A percentile compares a stretch with the other conserved stretches of the same genome.
These are phyloP conservation scores for Harringtonia aguacate DNA, from an alignment of 2,329 filamentous ascomycete genomes.

Conservation along the genomic window DNA sequence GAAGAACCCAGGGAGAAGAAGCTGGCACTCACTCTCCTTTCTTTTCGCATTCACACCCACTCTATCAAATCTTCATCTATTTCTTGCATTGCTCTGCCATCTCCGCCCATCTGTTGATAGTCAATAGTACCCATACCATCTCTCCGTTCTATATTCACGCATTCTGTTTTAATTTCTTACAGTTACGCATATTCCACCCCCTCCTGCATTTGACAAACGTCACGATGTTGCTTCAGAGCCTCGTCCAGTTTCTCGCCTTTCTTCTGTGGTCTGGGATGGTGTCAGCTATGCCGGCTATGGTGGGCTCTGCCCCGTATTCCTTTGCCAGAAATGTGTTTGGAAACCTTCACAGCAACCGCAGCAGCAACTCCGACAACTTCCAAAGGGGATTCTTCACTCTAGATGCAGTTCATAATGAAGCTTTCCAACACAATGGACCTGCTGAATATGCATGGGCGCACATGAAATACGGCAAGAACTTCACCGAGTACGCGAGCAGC, in stretches of 20 bases:
- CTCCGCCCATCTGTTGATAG: no score
- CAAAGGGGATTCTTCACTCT: conserved; percentile 16
- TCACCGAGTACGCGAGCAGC: conserved; percentile 14
- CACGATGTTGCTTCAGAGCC: not conserved
- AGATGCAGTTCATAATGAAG: conserved; percentile 22
- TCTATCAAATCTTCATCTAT: no score
- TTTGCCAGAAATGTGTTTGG: not conserved
- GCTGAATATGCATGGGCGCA: conserved; percentile 21
- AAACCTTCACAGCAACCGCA: not conserved
- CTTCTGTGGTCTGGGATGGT: not conserved
- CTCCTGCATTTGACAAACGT: not conserved
- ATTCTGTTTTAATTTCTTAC: no score
- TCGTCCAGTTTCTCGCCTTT: not conserved
- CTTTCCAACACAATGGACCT: conserved; percentile 21
- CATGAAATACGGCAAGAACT: conserved; percentile 24
- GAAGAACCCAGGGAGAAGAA: no score
- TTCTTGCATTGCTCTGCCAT: no score
- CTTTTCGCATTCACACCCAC: no score
- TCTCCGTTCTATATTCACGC: no score
- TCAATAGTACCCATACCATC: no score
- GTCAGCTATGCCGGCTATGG: not conserved
- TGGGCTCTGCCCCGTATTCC: no score
- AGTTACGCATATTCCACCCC: no score
- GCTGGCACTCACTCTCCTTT: no score
- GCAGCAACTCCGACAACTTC: not conserved